A percentile compares a stretch with the other conserved stretches of the same genome.
phyloP scores from a whole-genome alignment of 768 basidiomycete species.

The Lactarius indigo region DNA sequence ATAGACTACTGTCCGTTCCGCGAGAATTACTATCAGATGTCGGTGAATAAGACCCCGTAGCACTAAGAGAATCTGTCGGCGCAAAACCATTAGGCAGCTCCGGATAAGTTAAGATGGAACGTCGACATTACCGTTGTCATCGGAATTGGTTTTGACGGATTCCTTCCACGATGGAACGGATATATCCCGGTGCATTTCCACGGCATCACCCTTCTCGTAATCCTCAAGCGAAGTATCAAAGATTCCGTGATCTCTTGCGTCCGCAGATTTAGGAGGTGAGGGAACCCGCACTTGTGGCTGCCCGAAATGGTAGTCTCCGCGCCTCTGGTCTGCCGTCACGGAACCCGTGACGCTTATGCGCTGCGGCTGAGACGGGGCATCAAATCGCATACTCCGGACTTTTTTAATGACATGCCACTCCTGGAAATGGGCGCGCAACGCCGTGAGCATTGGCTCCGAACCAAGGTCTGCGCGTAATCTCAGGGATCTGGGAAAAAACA shows the following conservation, averaged over 20 bases:
- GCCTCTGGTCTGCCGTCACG: neutral
- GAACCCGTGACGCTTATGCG: neutral
- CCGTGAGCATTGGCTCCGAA: neutral
- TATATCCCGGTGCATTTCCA: neutral
- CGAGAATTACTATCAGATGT: neutral
- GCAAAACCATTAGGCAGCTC: neutral
- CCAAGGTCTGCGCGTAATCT: conserved; percentile 13
- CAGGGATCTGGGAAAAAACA: neutral
- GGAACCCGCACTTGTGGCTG: conserved; percentile 8
- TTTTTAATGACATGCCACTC: conserved; percentile 8
- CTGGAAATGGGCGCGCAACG: conserved; percentile 10
- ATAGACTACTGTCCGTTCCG: neutral
- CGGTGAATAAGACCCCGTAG: neutral
- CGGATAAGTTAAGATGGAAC: neutral
- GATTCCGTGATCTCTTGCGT: neutral
- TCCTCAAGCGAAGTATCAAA: neutral
- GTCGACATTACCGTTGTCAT: neutral
- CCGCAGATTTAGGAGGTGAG: neutral
- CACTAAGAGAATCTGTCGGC: neutral
- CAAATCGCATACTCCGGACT: neutral
- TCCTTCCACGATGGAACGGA: neutral
- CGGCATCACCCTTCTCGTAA: neutral
- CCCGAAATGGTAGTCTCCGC: neutral
- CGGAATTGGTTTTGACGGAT: neutral
- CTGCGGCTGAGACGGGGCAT: neutral